phyloP scores from a whole-genome alignment of 2,329 filamentous ascomycete genomes.

The Pseudocercospora musae region DNA sequence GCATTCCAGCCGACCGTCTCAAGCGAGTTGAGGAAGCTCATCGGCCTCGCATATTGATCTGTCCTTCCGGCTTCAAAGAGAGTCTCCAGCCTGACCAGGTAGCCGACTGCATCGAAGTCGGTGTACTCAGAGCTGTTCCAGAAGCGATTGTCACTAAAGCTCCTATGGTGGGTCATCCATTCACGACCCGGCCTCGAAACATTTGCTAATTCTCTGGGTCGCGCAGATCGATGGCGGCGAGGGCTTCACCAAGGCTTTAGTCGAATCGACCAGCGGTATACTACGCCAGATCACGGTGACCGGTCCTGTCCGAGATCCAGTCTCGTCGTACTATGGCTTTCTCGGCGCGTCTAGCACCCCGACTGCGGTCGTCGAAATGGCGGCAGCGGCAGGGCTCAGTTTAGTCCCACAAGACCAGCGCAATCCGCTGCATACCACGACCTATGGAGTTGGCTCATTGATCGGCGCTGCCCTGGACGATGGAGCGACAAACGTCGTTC shows the following conservation, averaged over 20 bases:
- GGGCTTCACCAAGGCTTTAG: conserved; percentile 49
- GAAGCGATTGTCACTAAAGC: conserved; percentile 46
- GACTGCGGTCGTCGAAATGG: conserved; percentile 54
- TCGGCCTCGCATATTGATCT: conserved; percentile 45
- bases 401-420: conserved; percentile 46
- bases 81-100: conserved; percentile 50
- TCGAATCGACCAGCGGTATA: conserved; percentile 43
- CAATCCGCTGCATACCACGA: conserved; percentile 50
- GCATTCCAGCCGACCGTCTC: conserved; percentile 13
- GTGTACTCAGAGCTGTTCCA: conserved; percentile 46
- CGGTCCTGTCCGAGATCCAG: conserved; percentile 44
- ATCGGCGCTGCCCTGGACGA: conserved; percentile 47
- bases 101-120: conserved; percentile 51
- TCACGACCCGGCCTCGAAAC: background rate
- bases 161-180: conserved; percentile 39
- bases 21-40: conserved; percentile 18
- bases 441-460: conserved; percentile 52
- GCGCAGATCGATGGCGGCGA: conserved; percentile 49
- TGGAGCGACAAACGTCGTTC: conserved; percentile 46
- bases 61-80: conserved; percentile 55
- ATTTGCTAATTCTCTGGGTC: background rate
- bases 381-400: conserved; percentile 51
- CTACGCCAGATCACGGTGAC: conserved; percentile 40
- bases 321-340: conserved; percentile 49
- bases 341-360: conserved; percentile 33